phyloP scores from a whole-genome alignment of 176 grass and related monocot genomes.

The Tuctoria greenei region DNA sequence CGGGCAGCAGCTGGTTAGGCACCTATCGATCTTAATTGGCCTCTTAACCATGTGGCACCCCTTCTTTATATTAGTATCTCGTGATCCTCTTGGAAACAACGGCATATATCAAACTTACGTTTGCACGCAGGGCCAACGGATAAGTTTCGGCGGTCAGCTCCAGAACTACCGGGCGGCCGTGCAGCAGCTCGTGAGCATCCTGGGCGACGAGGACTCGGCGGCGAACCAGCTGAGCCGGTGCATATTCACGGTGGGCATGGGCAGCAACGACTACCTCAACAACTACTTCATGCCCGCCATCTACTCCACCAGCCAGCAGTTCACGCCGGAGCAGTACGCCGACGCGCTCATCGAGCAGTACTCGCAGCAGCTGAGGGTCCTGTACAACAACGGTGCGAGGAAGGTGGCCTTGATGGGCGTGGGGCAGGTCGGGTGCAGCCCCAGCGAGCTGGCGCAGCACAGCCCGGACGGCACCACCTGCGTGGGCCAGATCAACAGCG shows the following conservation, averaged over 20 bases:
- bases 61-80: not conserved
- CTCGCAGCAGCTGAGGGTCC: slow-evolving; percentile 54
- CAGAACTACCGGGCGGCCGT: slow-evolving; percentile 79
- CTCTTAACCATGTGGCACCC: not conserved
- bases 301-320: slow-evolving; percentile 62
- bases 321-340: slow-evolving; percentile 73
- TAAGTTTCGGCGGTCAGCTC: slow-evolving; percentile 58
- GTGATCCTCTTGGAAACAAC: not conserved
- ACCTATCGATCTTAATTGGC: not conserved
- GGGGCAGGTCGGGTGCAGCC: slow-evolving; percentile 81
- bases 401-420: slow-evolving; percentile 89
- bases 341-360: slow-evolving; percentile 66
- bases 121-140: slow-evolving; percentile 54
- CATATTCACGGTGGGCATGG: slow-evolving; percentile 87
- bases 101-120: not conserved
- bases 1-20: slow-evolving; percentile 66
- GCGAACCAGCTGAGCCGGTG: slow-evolving; percentile 82
- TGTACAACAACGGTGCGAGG: slow-evolving; percentile 77
- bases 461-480: slow-evolving; percentile 71
- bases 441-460: slow-evolving; percentile 79
- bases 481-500: slow-evolving; percentile 55
- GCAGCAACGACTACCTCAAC: slow-evolving; percentile 97
- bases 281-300: slow-evolving; percentile 95
- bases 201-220: slow-evolving; percentile 68
- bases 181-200: slow-evolving; percentile 59